Percentiles rank a stretch among this genome's conserved stretches.
Conservation (phyloP, 257 asterid genomes). For the Nicotiana attenuata region DNA sequence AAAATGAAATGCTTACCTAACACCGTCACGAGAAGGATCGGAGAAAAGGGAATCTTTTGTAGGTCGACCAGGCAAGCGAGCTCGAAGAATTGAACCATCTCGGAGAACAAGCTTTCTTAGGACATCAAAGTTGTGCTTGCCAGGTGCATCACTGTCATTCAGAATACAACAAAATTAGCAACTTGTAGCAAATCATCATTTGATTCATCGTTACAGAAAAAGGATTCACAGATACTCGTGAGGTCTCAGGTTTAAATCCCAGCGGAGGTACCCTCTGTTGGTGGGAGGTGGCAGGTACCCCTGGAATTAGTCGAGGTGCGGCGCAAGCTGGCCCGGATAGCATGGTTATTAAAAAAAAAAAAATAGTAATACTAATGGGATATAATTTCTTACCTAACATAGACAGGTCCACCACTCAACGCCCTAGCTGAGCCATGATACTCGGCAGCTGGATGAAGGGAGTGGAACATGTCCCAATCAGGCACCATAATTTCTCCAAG, state of each 20-base stretch:
- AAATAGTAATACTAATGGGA: not conserved
- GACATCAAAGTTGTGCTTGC: slow-evolving; percentile 82
- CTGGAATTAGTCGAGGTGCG: too few relatives aligned
- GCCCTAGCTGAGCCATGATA: slow-evolving; percentile 84
- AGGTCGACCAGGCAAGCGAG: slow-evolving; percentile 86
- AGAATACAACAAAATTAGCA: not conserved
- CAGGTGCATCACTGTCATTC: slow-evolving; percentile 74
- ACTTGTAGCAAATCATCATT: not conserved
- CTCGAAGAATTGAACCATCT: slow-evolving; percentile 81
- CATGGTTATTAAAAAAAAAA: too few relatives aligned
- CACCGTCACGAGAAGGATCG: slow-evolving; percentile 93
- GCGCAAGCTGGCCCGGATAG: too few relatives aligned
- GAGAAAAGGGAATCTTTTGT: slow-evolving; percentile 82
- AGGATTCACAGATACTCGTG: not conserved
- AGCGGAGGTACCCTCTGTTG: too few relatives aligned
- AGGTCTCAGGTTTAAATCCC: too few relatives aligned
- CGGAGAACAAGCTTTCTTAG: slow-evolving; percentile 75
- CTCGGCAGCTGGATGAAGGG: slow-evolving; percentile 83
- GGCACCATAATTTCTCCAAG: slow-evolving; percentile 74
- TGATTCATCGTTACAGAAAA: not conserved
- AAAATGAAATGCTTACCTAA: slow-evolving; percentile 41
- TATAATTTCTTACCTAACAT: slow-evolving; percentile 49
- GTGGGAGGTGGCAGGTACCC: too few relatives aligned
- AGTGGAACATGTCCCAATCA: slow-evolving; percentile 96
- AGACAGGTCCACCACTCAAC: slow-evolving; percentile 79